These are phyloP conservation scores for Penicillium crustosum DNA, from an alignment of 2,329 filamentous ascomycete species.

Conservation along the genomic window DNA sequence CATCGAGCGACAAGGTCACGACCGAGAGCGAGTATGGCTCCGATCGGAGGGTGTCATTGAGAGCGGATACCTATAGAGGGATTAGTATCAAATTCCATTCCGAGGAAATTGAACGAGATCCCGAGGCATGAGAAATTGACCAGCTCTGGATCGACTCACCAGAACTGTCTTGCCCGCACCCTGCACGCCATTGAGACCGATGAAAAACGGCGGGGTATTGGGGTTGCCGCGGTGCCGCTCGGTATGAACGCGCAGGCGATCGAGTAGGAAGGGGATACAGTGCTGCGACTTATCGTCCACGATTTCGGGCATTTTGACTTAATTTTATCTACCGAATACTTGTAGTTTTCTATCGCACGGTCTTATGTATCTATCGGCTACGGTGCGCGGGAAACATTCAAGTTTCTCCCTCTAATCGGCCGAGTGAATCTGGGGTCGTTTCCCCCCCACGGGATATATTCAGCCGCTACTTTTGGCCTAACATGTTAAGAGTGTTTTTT, in stretches of 20 bases:
- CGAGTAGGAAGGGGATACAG: conserved; percentile 74
- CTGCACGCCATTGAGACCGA: conserved; percentile 89
- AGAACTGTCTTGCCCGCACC: conserved; percentile 91
- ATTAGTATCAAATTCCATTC: conserved; percentile 7
- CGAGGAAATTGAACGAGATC: conserved; percentile 6
- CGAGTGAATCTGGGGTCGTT: conserved; percentile 19
- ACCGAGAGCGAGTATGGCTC: conserved; percentile 61
- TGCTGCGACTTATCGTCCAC: conserved; percentile 75
- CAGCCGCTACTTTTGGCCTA: conserved; percentile 2
- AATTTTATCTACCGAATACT: neutral
- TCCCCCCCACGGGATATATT: conserved; percentile 14
- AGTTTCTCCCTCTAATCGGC: conserved; percentile 17
- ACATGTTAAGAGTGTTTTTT: too few relatives aligned
- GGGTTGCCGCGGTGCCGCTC: conserved; percentile 38
- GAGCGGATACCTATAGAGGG: conserved; percentile 54
- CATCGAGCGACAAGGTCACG: conserved; percentile 78
- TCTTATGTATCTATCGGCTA: conserved; percentile 15
- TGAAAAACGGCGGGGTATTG: conserved; percentile 66
- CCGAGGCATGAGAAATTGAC: neutral
- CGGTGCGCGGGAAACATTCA: conserved; percentile 5
- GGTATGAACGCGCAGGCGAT: conserved; percentile 56
- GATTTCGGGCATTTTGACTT: conserved; percentile 52
- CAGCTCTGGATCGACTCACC: conserved; percentile 45
- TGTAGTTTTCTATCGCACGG: neutral
- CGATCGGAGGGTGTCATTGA: conserved; percentile 61